Base-by-base conservation (phyloP, 2,329 filamentous ascomycete genomes). In the Leptoxyphium fumago region DNA sequence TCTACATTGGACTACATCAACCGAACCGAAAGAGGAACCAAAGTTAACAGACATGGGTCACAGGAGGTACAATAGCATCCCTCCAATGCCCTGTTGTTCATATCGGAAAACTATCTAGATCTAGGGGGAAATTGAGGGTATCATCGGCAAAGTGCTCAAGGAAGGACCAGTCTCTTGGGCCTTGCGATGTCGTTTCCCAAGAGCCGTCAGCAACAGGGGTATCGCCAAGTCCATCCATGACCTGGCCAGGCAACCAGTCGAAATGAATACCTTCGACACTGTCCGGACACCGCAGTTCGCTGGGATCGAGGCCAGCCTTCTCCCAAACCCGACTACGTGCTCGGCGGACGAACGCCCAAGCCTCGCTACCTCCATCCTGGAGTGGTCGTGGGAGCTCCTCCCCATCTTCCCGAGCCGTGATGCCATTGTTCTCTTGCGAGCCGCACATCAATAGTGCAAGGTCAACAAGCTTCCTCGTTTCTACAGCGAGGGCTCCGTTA, bases 291-390 rank as follows among this genome's bases (percentile, higher is more conserved):
- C 43, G 49, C 7, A 52, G 48, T 30, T 50, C 48, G 8, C 45
- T 47, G 2, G 51, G 50, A 15, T 53, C 51, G 5, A 52, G 40
- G 15, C 51, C 50, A 17, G 48, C 51, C 46, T 48, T 49, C 38
- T 52, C 50, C 51, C 51, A 53, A 9, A 49, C 51, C 43, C 47
- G 45, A 34, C 50, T 47, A 39, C 51, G 43, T 8, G 50, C 48
- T 41, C 48, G 40, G 2, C 50, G 41, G 8, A 54, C 40, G 43
- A 52, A 51, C 14, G 48, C 44, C 51, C 51, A 54, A 6, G 51
- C 49, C 40, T 52, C 50, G 13, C 46, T 43, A 14, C 50, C 50
- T 10, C 50, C 50, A 10, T 46, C 46, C 30, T 50, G 46, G 15
- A 54, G 29, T 28, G 50, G 50, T 29, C 50, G 43, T 9, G 47